Conservation (phyloP, 1,139 yeast genomes). For the Kodamaea derodonti region DNA sequence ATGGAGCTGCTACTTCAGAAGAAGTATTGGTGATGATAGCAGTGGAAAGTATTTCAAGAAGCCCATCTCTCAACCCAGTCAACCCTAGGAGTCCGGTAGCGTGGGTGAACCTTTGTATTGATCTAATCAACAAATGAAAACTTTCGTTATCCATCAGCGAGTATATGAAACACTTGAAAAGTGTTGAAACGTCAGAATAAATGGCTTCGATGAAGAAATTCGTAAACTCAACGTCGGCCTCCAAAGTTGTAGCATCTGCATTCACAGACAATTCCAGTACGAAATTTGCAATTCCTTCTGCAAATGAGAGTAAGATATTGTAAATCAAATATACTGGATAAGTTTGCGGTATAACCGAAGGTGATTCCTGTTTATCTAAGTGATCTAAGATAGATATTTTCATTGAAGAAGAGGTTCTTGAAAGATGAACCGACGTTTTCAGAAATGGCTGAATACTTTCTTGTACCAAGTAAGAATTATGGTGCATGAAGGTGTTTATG, state of each 20-base stretch:
- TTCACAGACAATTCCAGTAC: slow-evolving; percentile 41
- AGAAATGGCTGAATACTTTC: slow-evolving; percentile 26
- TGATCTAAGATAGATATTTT: slow-evolving; percentile 65
- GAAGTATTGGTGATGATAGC: slow-evolving; percentile 45
- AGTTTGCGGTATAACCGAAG: slow-evolving; percentile 55
- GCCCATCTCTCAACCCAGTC: slow-evolving; percentile 52
- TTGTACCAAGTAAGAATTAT: slow-evolving; percentile 34
- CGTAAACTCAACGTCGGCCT: slow-evolving; percentile 35
- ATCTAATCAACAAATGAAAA: slow-evolving; percentile 59
- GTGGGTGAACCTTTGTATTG: slow-evolving; percentile 78
- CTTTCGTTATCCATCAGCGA: slow-evolving; percentile 66
- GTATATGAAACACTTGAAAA: slow-evolving; percentile 53
- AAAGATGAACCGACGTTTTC: slow-evolving; percentile 15
- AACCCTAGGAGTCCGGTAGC: slow-evolving; percentile 73
- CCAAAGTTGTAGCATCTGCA: slow-evolving; percentile 24
- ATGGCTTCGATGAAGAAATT: slow-evolving; percentile 38
- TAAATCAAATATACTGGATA: slow-evolving; percentile 62
- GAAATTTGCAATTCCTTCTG: slow-evolving; percentile 66
- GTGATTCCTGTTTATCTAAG: slow-evolving; percentile 72
- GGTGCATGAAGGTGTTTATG: slow-evolving; percentile 23
- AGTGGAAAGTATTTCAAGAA: slow-evolving; percentile 54
- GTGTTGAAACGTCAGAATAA: slow-evolving; percentile 43
- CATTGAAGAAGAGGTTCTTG: slow-evolving; percentile 28
- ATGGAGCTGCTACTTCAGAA: not conserved
- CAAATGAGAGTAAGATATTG: slow-evolving; percentile 48